A percentile compares a stretch with the other conserved stretches of the same genome.
Evolutionary conservation across 2,329 filamentous ascomycete species (phyloP).

Genomic region (Penicillium sp.): DNA sequence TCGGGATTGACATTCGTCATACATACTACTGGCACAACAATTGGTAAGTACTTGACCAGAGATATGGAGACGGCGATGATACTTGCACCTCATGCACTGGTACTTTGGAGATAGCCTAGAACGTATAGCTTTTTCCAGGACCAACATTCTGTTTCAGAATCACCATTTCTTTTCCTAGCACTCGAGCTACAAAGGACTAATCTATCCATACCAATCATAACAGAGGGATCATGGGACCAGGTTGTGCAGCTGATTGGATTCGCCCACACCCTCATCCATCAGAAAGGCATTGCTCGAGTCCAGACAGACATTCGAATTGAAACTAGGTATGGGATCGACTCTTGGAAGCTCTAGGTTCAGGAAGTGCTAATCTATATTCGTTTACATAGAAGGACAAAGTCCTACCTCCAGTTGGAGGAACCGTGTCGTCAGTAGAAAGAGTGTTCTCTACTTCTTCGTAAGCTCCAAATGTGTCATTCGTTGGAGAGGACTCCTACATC

Average conservation of each 20-base stretch:
- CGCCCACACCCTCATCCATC: slow-evolving; percentile 73
- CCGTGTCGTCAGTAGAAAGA: slow-evolving; percentile 62
- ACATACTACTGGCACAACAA: slow-evolving; percentile 86
- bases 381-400: slow-evolving; percentile 69
- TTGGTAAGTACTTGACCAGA: slow-evolving; percentile 60
- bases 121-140: not conserved
- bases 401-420: slow-evolving; percentile 70
- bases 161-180: not conserved
- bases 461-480: not conserved
- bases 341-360: not conserved
- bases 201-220: not conserved
- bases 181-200: not conserved
- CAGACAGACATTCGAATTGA: slow-evolving; percentile 84
- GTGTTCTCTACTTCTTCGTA: slow-evolving; percentile 39
- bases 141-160: no score
- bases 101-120: not conserved
- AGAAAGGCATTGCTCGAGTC: slow-evolving; percentile 71
- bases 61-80: not conserved
- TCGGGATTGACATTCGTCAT: slow-evolving; percentile 78
- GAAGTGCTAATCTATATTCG: not conserved
- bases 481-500: not conserved
- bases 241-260: slow-evolving; percentile 78
- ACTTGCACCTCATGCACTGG: not conserved
- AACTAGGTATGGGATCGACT: slow-evolving; percentile 58
- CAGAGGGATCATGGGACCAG: slow-evolving; percentile 85